These are phyloP conservation scores for Aspergillus neotritici DNA, from an alignment of 2,329 filamentous ascomycete genomes.

Conservation along the genomic window DNA sequence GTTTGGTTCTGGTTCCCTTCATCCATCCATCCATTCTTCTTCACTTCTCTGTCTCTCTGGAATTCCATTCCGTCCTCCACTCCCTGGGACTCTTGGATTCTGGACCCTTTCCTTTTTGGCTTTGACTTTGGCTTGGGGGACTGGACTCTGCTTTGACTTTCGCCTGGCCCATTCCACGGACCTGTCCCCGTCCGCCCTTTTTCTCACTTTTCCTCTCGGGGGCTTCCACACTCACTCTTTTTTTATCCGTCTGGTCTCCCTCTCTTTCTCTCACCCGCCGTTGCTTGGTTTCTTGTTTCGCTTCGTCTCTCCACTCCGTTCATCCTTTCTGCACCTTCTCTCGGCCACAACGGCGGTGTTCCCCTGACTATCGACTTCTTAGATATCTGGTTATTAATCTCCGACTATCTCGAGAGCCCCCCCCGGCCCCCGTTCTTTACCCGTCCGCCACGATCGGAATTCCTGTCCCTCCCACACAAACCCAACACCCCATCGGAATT, in stretches of 20 bases:
- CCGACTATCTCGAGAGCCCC: constrained; percentile 1
- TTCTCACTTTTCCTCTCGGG: no score
- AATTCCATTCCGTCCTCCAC: neutral
- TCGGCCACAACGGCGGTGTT: no score
- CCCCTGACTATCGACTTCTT: neutral
- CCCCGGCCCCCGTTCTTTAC: constrained; percentile 1
- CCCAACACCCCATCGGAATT: no score
- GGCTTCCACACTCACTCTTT: no score
- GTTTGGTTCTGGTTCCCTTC: neutral
- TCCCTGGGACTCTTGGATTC: neutral
- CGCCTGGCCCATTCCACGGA: no score
- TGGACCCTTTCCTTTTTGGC: neutral
- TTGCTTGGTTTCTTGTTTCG: no score
- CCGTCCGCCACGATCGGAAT: constrained; percentile 8
- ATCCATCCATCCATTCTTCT: neutral
- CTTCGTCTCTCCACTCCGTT: no score
- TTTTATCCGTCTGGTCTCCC: no score
- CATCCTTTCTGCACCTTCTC: no score
- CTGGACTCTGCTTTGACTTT: no score
- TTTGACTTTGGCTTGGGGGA: neutral
- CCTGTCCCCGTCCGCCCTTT: no score
- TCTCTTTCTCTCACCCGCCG: no score
- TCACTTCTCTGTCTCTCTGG: constrained; percentile 1
- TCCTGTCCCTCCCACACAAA: neutral
- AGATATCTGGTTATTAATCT: constrained; percentile 2